A percentile compares a stretch with the other conserved stretches of the same genome.
Conservation (phyloP, 2,329 filamentous ascomycete genomes). For the Metarhizium album region DNA sequence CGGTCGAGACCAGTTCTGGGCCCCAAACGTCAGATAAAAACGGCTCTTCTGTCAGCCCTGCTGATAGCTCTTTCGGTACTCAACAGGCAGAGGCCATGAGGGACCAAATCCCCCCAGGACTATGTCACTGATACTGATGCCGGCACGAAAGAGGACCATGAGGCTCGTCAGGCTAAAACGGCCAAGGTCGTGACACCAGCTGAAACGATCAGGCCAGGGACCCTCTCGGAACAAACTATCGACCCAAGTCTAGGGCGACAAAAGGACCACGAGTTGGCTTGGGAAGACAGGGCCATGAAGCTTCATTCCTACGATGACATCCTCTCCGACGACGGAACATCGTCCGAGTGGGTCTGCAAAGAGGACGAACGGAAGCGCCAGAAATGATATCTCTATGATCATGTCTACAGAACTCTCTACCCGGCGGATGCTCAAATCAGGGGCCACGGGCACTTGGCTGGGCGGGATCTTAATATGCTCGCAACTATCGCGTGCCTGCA, state of each 20-base stretch:
- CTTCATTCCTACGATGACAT: slow-evolving; percentile 1
- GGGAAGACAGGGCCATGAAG: not conserved
- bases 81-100: slow-evolving; percentile 13
- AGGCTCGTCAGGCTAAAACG: not conserved
- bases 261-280: not conserved
- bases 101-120: slow-evolving; percentile 6
- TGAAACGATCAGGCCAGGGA: no score
- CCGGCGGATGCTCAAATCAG: slow-evolving; percentile 13
- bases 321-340: slow-evolving; percentile 18
- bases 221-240: no score
- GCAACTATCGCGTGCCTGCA: slow-evolving; percentile 23
- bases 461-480: slow-evolving; percentile 24
- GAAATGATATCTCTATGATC: slow-evolving; percentile 19
- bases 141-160: not conserved
- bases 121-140: slow-evolving; percentile 2
- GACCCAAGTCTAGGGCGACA: no score
- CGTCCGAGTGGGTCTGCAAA: slow-evolving; percentile 13
- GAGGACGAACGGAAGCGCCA: slow-evolving; percentile 13
- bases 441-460: slow-evolving; percentile 16
- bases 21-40: slow-evolving; percentile 2
- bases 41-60: not conserved
- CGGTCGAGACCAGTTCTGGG: slow-evolving; percentile 5
- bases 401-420: slow-evolving; percentile 22
- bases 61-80: not conserved
- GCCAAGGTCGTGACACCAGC: not conserved